phyloP scores from a whole-genome alignment of 805 yeast genomes.

The Barnettozyma californica region DNA sequence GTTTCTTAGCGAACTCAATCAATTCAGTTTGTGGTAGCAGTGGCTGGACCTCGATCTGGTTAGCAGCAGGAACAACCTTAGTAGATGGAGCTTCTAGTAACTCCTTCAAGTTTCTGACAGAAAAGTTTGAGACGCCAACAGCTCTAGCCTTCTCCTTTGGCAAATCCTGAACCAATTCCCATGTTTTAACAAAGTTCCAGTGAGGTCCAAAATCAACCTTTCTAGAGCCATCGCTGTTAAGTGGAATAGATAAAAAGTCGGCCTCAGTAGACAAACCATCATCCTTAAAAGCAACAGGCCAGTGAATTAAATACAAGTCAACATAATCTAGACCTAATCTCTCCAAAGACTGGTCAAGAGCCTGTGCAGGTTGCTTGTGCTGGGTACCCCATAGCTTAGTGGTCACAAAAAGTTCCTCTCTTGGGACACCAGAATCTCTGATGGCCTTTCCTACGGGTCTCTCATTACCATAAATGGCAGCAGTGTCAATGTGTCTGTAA shows the following conservation, averaged over 20 bases:
- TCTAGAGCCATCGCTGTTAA: slow-evolving; percentile 38
- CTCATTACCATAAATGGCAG: slow-evolving; percentile 52
- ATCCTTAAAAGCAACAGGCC: slow-evolving; percentile 65
- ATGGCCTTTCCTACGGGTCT: slow-evolving; percentile 50
- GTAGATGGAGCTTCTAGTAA: slow-evolving; percentile 12
- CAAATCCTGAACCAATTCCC: slow-evolving; percentile 19
- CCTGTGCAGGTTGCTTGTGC: slow-evolving; percentile 41
- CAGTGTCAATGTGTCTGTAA: slow-evolving; percentile 61
- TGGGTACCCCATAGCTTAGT: slow-evolving; percentile 60
- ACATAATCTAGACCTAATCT: slow-evolving; percentile 70
- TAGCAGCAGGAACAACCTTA: slow-evolving; percentile 16
- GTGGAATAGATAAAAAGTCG: slow-evolving; percentile 9
- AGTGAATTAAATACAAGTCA: slow-evolving; percentile 74
- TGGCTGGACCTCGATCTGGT: slow-evolving; percentile 23
- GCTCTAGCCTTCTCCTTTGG: slow-evolving; percentile 15
- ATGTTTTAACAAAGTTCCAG: slow-evolving; percentile 34
- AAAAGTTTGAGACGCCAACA: slow-evolving; percentile 23
- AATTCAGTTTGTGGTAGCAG: slow-evolving; percentile 19
- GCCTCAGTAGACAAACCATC: slow-evolving; percentile 23
- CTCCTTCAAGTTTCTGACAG: slow-evolving; percentile 15
- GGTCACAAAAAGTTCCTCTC: slow-evolving; percentile 63
- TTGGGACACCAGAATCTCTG: slow-evolving; percentile 49
- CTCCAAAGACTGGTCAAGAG: slow-evolving; percentile 52
- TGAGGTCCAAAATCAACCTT: slow-evolving; percentile 36
- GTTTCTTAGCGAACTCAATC: slow-evolving; percentile 11